phyloP scores from a whole-genome alignment of 2,329 filamentous ascomycete genomes.

The Sclerotinia sclerotiorum region DNA sequence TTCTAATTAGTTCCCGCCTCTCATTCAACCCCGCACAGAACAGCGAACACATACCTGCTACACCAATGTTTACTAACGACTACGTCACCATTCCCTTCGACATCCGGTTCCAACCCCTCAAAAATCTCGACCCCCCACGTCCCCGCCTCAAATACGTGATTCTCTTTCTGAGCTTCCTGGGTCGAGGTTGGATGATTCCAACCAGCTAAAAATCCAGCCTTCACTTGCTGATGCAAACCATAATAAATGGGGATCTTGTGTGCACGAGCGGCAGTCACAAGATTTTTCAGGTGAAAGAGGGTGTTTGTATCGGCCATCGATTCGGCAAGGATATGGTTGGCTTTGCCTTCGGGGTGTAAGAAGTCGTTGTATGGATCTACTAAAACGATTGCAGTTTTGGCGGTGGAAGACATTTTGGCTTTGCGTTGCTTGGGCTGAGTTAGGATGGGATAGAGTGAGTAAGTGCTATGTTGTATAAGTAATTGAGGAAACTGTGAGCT shows the following conservation, averaged over 20 bases:
- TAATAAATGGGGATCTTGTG: conserved; percentile 41
- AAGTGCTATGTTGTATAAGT: neutral
- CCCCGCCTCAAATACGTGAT: conserved; percentile 36
- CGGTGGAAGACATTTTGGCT: neutral
- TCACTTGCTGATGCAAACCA: conserved; percentile 40
- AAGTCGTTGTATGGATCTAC: conserved; percentile 39
- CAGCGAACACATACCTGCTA: conserved; percentile 32
- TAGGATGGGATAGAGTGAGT: neutral
- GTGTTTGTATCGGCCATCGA: conserved; percentile 38
- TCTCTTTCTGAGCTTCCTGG: conserved; percentile 30
- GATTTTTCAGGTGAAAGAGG: conserved; percentile 34
- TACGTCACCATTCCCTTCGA: conserved; percentile 37
- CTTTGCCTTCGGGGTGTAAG: conserved; percentile 35
- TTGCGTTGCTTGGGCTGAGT: neutral
- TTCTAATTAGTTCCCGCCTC: neutral
- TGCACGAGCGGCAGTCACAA: conserved; percentile 34
- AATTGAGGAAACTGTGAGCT: neutral
- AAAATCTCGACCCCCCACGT: conserved; percentile 39
- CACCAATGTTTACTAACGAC: conserved; percentile 42
- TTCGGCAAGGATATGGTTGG: conserved; percentile 34
- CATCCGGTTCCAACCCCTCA: conserved; percentile 37
- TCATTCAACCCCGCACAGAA: neutral
- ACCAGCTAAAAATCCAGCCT: conserved; percentile 33
- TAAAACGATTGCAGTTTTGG: conserved; percentile 33
- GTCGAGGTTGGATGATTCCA: conserved; percentile 38